These are phyloP conservation scores for Syncephalis plumigaleata DNA, from an alignment of 371 early-diverging fungal species.

Conservation along the genomic window DNA sequence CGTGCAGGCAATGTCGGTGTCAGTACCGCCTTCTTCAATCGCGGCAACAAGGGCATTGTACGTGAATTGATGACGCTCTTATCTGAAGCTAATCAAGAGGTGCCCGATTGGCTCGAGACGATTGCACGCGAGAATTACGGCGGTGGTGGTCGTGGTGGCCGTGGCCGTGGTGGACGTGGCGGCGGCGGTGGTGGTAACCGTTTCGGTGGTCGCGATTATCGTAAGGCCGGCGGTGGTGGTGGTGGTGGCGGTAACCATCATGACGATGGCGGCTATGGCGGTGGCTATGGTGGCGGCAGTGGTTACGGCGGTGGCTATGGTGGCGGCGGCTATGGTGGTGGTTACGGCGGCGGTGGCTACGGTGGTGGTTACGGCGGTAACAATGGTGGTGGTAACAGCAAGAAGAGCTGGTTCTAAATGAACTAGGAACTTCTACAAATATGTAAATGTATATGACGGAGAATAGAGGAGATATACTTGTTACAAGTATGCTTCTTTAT, in stretches of 20 bases:
- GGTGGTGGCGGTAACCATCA: slow-evolving; percentile 1
- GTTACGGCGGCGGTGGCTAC: slow-evolving; percentile 7
- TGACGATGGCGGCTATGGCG: slow-evolving; percentile 9
- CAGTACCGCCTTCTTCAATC: slow-evolving; percentile 95
- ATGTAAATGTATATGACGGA: not conserved
- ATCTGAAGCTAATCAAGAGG: slow-evolving; percentile 74
- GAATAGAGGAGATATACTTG: too few relatives aligned
- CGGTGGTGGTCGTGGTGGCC: slow-evolving; percentile 41
- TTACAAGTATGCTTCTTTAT: too few relatives aligned
- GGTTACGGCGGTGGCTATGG: slow-evolving; percentile 3
- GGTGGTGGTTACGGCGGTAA: slow-evolving; percentile 6
- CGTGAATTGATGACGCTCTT: slow-evolving; percentile 74
- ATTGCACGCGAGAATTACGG: slow-evolving; percentile 35
- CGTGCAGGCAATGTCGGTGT: slow-evolving; percentile 93
- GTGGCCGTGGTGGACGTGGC: slow-evolving; percentile 24
- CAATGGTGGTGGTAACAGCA: slow-evolving; percentile 4
- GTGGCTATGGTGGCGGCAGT: not conserved
- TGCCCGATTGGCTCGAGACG: slow-evolving; percentile 60
- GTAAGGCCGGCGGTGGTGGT: slow-evolving; percentile 9
- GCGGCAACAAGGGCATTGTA: slow-evolving; percentile 77
- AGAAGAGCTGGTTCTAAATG: slow-evolving; percentile 20
- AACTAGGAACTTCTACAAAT: not conserved
- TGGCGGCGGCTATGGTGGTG: slow-evolving; percentile 7
- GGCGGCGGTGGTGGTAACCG: slow-evolving; percentile 12
- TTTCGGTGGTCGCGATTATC: slow-evolving; percentile 12